phyloP scores from a whole-genome alignment of 2,329 filamentous ascomycete genomes.

The Exophiala phaeomuriformis region DNA sequence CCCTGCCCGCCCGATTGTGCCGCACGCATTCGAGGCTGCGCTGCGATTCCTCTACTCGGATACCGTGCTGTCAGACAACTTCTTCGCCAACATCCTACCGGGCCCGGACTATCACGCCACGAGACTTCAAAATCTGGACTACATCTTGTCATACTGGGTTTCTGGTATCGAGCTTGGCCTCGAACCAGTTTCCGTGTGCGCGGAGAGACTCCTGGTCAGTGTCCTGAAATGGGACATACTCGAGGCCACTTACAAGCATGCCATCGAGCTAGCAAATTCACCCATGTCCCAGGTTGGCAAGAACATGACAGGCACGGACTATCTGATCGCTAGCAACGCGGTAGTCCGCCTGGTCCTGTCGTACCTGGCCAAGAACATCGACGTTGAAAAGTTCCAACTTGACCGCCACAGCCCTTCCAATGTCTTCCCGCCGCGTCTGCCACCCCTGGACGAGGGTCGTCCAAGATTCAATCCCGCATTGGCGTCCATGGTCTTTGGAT shows the following conservation, averaged over 20 bases:
- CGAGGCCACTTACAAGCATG: conserved; percentile 21
- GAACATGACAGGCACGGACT: conserved; percentile 18
- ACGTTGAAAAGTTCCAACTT: conserved; percentile 19
- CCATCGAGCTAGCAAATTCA: conserved; percentile 16
- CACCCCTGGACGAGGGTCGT: conserved; percentile 18
- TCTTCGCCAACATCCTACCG: conserved; percentile 13
- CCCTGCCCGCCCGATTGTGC: conserved; percentile 17
- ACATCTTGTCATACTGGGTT: conserved; percentile 27
- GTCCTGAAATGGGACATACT: conserved; percentile 25
- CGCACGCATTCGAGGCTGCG: conserved; percentile 27
- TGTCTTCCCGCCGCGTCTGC: conserved; percentile 19
- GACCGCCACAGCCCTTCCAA: conserved; percentile 6
- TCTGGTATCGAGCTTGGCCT: conserved; percentile 25
- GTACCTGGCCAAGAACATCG: conserved; percentile 18
- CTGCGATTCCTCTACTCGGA: conserved; percentile 27
- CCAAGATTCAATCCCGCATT: conserved; percentile 23
- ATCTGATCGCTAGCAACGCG: conserved; percentile 13
- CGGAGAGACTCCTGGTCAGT: conserved; percentile 19
- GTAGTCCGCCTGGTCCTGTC: conserved; percentile 15
- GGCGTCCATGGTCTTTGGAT: conserved; percentile 27
- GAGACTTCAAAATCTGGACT: conserved; percentile 22
- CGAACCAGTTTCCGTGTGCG: conserved; percentile 20
- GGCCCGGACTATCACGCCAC: conserved; percentile 12
- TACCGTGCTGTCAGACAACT: conserved; percentile 21
- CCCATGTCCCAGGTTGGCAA: conserved; percentile 11